Base-by-base conservation (phyloP, 2,329 filamentous ascomycete species). In the Ophioceras dolichostomum region DNA sequence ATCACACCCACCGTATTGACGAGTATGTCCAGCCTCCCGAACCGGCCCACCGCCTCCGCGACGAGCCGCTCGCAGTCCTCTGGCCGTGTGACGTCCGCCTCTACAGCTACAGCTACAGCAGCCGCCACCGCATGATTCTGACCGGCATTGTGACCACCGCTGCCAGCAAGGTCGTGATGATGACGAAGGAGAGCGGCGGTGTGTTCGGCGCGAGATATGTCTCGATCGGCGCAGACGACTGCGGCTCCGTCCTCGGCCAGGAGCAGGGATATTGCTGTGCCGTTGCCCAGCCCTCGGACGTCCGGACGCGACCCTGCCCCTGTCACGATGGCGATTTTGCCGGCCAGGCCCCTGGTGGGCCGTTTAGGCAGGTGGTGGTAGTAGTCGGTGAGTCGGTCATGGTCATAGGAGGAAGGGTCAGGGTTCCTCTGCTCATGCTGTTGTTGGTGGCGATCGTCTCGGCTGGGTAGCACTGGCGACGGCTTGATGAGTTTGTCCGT, bases 1-100 rank as follows among this genome's bases (percentile, higher is more conserved):
- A 63, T 62, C 16, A 80, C 58, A 0, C 78, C 79, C 2, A 82
- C 77, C 39, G 73, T 75, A 47, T 81, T 81, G 26, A 81, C 59
- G 1, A 82, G 56, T 30, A 81, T 74, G 46, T 81, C 74, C 2
- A 82, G 44, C 2, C 70, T 58, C 0, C 73, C 73, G 43, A 70
- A 80, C 2, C 52, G 46, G 2, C 58, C 41, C 1, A 74, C 12
- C 0, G 74, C 64, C 0, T 50, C 39, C 0, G 60, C 42, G 6
- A 67, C 55, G 2, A 58, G 53, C 1, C 41, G 44, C 35, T 67
- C 55, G 47, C 75, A 81, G 38, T 77, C 70, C 0, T 40, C 39
- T 13, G 65, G 59, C 1, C 54, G 52, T 0, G 72, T 76, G n/a
- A 80, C 71, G 44, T 81, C 68, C 3, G 60, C 71, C 34, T 57